phyloP scores from a whole-genome alignment of 2,329 filamentous ascomycete species.

The Daldinia sp. region DNA sequence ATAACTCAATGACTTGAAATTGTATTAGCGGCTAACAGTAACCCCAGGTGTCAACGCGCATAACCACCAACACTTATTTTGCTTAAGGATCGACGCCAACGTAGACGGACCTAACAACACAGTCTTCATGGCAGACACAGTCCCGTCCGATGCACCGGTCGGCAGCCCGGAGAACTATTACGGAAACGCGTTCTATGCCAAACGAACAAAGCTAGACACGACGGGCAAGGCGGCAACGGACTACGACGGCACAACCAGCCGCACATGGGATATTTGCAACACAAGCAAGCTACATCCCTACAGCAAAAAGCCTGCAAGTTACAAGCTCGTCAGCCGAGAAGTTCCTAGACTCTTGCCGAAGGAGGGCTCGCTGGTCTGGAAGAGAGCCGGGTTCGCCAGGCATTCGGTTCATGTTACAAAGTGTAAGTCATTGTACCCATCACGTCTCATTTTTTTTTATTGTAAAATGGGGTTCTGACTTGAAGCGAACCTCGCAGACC shows the following conservation, averaged over 20 bases:
- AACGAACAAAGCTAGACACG: constrained; percentile 82
- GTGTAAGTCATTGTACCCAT: constrained; percentile 67
- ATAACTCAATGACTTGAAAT: constrained; percentile 1
- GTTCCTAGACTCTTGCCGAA: constrained; percentile 83
- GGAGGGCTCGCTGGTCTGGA: constrained; percentile 85
- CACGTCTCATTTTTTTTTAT: not conserved
- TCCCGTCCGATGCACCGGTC: constrained; percentile 76
- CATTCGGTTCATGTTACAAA: constrained; percentile 91
- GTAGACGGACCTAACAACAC: constrained; percentile 89
- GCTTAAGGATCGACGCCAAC: constrained; percentile 86
- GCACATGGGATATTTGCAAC: constrained; percentile 94
- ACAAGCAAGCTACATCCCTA: constrained; percentile 85
- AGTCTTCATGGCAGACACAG: constrained; percentile 84
- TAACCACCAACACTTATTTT: constrained; percentile 97
- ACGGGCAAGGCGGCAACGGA: constrained; percentile 77
- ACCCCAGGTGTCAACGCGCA: constrained; percentile 82
- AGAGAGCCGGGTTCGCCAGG: constrained; percentile 86
- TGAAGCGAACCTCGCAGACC: constrained; percentile 62
- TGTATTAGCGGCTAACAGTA: constrained; percentile 28
- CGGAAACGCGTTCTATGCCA: constrained; percentile 90
- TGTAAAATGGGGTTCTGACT: not conserved
- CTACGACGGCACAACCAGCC: constrained; percentile 81
- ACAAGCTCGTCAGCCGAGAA: constrained; percentile 91
- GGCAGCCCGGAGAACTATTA: constrained; percentile 87
- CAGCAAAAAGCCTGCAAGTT: constrained; percentile 85